These are phyloP conservation scores for Millerozyma miso DNA, from an alignment of 805 yeast species.

Conservation along the genomic window DNA sequence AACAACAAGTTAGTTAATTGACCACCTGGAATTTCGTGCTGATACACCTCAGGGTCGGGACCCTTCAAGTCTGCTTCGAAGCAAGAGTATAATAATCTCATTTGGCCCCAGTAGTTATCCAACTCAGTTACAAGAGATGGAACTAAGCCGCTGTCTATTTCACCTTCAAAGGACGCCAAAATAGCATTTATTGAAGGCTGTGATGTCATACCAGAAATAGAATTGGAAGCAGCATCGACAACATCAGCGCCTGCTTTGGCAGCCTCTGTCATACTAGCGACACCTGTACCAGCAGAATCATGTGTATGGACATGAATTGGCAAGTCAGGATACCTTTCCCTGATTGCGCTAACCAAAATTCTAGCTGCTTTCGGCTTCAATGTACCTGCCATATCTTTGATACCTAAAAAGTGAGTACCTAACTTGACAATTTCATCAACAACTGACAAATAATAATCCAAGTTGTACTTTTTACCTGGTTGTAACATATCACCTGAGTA, in stretches of 20 bases:
- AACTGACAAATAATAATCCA: constrained; percentile 79
- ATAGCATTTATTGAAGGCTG: constrained; percentile 95
- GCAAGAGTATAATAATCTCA: constrained; percentile 93
- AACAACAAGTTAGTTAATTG: constrained; percentile 95
- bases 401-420: constrained; percentile 97
- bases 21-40: constrained; percentile 99
- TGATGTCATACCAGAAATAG: constrained; percentile 97
- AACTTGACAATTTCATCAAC: constrained; percentile 79
- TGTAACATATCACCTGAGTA: constrained; percentile 98
- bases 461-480: constrained; percentile 93
- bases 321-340: constrained; percentile 84
- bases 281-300: constrained; percentile 99
- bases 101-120: constrained; percentile 98
- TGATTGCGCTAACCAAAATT: constrained; percentile 69
- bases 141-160: constrained; percentile 68
- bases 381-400: constrained; percentile 99
- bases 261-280: constrained; percentile 91
- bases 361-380: constrained; percentile 93
- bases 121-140: constrained; percentile 69
- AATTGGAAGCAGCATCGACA: constrained; percentile 95
- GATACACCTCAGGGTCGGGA: constrained; percentile 98
- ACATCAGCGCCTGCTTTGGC: constrained; percentile 97
- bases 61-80: constrained; percentile 99
- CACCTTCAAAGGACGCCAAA: constrained; percentile 88
- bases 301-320: constrained; percentile 99